Conservation (phyloP, 805 yeast species). For the Spathaspora passalidarum region DNA sequence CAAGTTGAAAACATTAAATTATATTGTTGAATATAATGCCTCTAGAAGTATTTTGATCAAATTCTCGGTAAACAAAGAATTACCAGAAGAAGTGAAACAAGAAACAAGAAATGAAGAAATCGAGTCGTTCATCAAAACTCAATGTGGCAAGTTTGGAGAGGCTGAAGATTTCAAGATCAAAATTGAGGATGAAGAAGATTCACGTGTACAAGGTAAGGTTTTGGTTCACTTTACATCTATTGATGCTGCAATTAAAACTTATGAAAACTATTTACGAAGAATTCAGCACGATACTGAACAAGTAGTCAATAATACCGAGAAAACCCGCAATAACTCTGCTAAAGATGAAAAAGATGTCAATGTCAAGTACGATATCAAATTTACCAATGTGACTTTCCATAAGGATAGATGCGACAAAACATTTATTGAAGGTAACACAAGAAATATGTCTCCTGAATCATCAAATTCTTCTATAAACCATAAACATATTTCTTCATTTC, state of each 20-base stretch:
- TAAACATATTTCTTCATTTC: neutral
- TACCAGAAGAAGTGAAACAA: conserved; percentile 2
- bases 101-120: conserved; percentile 3
- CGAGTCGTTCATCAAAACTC: conserved; percentile 17
- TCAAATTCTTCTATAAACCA: neutral
- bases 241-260: conserved; percentile 44
- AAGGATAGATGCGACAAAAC: conserved; percentile 40
- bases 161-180: conserved; percentile 33
- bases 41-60: conserved; percentile 29
- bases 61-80: neutral
- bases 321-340: neutral
- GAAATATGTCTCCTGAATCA: neutral
- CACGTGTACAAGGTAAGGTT: conserved; percentile 2
- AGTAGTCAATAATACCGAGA: conserved; percentile 1
- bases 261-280: conserved; percentile 27
- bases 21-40: conserved; percentile 37
- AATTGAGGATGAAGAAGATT: conserved; percentile 4
- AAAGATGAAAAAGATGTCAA: conserved; percentile 6
- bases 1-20: conserved; percentile 39
- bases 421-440: conserved; percentile 3
- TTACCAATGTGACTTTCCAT: conserved; percentile 21
- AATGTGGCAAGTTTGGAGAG: conserved; percentile 39
- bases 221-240: conserved; percentile 43
- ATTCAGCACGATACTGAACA: conserved; percentile 20
- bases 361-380: conserved; percentile 12